Percentiles rank a stretch among this genome's conserved stretches.
phyloP scores from a whole-genome alignment of 2,329 filamentous ascomycete genomes.

The Neofusicoccum kwambonambiense region DNA sequence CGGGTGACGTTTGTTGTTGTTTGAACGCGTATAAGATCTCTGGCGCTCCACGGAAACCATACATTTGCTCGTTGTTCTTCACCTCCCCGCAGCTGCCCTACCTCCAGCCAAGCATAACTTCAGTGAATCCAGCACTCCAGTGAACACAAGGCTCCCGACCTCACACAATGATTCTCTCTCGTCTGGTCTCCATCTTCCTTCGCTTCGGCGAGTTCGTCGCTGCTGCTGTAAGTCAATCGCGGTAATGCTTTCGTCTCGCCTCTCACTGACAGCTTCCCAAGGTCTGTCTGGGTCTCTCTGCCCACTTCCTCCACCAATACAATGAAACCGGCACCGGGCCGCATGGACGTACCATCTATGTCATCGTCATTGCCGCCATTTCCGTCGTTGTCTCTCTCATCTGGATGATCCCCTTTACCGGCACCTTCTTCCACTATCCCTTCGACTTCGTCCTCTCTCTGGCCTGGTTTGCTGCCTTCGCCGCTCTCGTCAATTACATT shows the following conservation, averaged over 20 bases:
- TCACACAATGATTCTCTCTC: slow-evolving; percentile 45
- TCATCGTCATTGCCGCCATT: slow-evolving; percentile 67
- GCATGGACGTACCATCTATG: slow-evolving; percentile 70
- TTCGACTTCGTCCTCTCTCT: slow-evolving; percentile 68
- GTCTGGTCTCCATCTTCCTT: slow-evolving; percentile 57
- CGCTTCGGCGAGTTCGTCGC: slow-evolving; percentile 66
- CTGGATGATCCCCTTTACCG: slow-evolving; percentile 70
- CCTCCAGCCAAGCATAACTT: neutral
- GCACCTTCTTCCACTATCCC: slow-evolving; percentile 68
- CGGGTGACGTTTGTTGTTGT: neutral
- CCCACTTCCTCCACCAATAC: slow-evolving; percentile 59
- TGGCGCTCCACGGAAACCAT: neutral
- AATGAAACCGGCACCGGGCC: slow-evolving; percentile 39
- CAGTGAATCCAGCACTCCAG: neutral
- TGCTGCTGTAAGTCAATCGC: slow-evolving; percentile 54
- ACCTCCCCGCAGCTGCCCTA: neutral
- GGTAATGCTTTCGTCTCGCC: neutral
- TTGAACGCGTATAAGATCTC: neutral
- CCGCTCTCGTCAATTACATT: slow-evolving; percentile 46
- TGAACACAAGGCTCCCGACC: neutral
- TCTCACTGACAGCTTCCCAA: slow-evolving; percentile 22
- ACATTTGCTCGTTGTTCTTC: neutral
- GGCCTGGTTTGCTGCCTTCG: slow-evolving; percentile 69
- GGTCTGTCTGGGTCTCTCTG: slow-evolving; percentile 66
- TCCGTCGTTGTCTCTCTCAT: slow-evolving; percentile 68